These are phyloP conservation scores for Pseudotulostoma volvatum DNA, from an alignment of 495 filamentous ascomycete genomes.

Conservation along the genomic window DNA sequence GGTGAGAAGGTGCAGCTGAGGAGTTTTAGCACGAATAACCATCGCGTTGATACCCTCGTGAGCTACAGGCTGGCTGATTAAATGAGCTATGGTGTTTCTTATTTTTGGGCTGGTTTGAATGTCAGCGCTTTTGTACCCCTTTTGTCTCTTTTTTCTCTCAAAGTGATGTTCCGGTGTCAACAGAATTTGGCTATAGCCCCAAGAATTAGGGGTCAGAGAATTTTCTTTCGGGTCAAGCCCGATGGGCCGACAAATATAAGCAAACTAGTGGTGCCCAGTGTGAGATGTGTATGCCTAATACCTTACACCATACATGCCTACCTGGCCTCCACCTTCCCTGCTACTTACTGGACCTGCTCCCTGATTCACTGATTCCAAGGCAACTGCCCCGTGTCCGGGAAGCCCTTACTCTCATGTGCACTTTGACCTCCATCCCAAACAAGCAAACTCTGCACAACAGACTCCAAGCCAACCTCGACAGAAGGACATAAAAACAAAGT, in stretches of 20 bases:
- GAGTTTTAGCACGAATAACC: conserved; percentile 88
- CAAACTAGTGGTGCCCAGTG: neutral
- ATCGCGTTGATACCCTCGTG: conserved; percentile 85
- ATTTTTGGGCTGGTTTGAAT: neutral
- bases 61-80: conserved; percentile 55
- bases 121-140: neutral
- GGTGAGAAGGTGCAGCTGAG: conserved; percentile 90
- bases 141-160: neutral
- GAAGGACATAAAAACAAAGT: too few relatives aligned
- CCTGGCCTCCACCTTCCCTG: too few relatives aligned
- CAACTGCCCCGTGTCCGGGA: conserved; percentile 16
- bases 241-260: too few relatives aligned
- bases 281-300: neutral
- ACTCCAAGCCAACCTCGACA: conserved; percentile 12
- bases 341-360: too few relatives aligned
- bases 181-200: too few relatives aligned
- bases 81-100: conserved; percentile 1
- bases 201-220: too few relatives aligned
- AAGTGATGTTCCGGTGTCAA: neutral
- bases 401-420: conserved; percentile 25
- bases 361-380: too few relatives aligned
- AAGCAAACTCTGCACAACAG: conserved; percentile 20
- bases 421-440: conserved; percentile 21
- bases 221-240: too few relatives aligned
- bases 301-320: conserved; percentile 11